Evolutionary conservation across 805 yeast species (phyloP).

Genomic region (Metschnikowia lachancei): DNA sequence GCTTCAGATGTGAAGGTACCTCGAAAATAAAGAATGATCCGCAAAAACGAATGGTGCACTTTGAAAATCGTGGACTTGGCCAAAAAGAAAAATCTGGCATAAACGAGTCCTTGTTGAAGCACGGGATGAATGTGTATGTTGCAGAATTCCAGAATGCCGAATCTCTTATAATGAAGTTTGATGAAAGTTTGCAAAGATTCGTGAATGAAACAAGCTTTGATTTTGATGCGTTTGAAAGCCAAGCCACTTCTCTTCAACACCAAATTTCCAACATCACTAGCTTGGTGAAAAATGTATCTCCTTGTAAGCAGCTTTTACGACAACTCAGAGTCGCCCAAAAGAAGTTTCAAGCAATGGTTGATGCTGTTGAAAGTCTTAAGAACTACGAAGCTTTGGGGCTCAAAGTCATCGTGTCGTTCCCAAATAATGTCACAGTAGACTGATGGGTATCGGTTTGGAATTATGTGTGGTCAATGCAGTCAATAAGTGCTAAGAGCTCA

Average conservation of each 20-base stretch:
- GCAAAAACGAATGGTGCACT: too few species aligned
- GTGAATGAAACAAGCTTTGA: background rate
- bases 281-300: conserved; percentile 1
- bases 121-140: background rate
- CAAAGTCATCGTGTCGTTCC: background rate
- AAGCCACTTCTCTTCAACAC: background rate
- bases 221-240: background rate
- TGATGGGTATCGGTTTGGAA: too few species aligned
- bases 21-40: too few species aligned
- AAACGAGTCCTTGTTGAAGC: background rate
- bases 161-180: background rate
- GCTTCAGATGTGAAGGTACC: too few species aligned
- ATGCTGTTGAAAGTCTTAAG: background rate
- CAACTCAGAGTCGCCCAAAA: background rate
- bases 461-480: background rate
- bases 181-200: background rate
- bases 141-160: background rate
- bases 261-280: background rate
- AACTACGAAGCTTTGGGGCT: background rate
- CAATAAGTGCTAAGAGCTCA: too few species aligned
- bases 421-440: background rate
- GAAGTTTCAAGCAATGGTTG: background rate
- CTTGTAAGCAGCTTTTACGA: conserved; percentile 4
- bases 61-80: too few species aligned
- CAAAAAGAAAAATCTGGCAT: background rate